These are phyloP conservation scores for Zizania latifolia DNA, from an alignment of 176 grass and related monocot genomes.

Conservation along the genomic window DNA sequence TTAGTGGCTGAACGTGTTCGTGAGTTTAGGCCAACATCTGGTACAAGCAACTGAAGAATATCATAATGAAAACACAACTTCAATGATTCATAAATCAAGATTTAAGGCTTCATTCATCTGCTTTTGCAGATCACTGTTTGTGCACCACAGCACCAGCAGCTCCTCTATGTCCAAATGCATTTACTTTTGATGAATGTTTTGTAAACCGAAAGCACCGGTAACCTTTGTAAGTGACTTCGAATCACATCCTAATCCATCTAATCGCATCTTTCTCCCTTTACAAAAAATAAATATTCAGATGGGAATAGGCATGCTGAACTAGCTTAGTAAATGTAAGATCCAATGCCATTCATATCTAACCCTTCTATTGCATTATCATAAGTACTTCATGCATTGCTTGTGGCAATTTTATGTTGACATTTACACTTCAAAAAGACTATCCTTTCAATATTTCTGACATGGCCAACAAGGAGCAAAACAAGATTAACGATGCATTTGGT, in stretches of 20 bases:
- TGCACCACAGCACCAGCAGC: background rate
- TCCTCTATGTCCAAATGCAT: background rate
- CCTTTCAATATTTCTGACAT: conserved; percentile 24
- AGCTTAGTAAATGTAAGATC: background rate
- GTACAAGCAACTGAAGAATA: background rate
- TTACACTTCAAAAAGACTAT: conserved; percentile 4
- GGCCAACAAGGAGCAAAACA: conserved; percentile 13
- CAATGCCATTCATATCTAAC: conserved; percentile 8
- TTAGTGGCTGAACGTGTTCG: no score
- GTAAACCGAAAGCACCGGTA: background rate
- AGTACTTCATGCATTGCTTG: background rate
- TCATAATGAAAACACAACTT: background rate
- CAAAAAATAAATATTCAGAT: background rate
- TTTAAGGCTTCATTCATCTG: background rate
- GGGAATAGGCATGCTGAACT: background rate
- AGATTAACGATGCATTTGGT: no score
- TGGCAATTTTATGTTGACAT: conserved; percentile 16
- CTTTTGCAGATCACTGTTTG: background rate
- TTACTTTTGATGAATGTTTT: background rate
- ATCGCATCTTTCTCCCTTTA: background rate
- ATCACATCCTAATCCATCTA: background rate
- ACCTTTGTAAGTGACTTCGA: background rate
- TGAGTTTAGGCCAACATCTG: no score
- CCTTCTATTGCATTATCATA: background rate
- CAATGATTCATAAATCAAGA: background rate